Conservation (phyloP, 2,329 filamentous ascomycete species). For the Cordyceps javanica region DNA sequence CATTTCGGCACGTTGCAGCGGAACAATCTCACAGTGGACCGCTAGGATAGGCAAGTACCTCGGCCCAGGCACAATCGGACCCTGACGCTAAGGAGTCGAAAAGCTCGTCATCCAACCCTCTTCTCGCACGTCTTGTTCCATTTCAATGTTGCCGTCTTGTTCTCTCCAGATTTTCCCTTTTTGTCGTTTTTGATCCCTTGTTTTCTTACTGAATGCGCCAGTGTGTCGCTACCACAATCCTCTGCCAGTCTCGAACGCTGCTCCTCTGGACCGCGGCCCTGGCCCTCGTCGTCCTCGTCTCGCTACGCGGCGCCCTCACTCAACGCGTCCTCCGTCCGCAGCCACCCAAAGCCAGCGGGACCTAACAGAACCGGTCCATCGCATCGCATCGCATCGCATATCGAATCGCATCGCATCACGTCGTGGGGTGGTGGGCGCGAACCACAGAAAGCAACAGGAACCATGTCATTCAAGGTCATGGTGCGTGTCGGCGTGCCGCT, state of each 20-base stretch:
- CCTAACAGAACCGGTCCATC: neutral
- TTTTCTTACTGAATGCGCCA: neutral
- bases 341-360: neutral
- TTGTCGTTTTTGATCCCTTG: neutral
- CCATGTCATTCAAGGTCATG: slow-evolving; percentile 27
- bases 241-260: slow-evolving; percentile 34
- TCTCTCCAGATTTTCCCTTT: neutral
- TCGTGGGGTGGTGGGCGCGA: no score
- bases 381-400: slow-evolving; percentile 18
- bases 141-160: neutral
- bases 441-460: slow-evolving; percentile 13
- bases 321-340: slow-evolving; percentile 7
- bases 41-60: neutral
- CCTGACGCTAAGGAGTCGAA: no score
- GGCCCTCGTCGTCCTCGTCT: slow-evolving; percentile 12
- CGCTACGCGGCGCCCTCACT: slow-evolving; percentile 4
- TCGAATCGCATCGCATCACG: slow-evolving; percentile 18
- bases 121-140: neutral
- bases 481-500: slow-evolving; percentile 38
- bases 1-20: neutral
- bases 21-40: neutral
- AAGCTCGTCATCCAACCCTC: neutral
- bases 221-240: slow-evolving; percentile 33
- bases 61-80: slow-evolving; percentile 6
- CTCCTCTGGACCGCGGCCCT: slow-evolving; percentile 39